Evolutionary conservation across 1,284 basidiomycete species (phyloP), one percentile per base, ranked within the genome.

Genomic region (Neonothopanus nambi): DNA sequence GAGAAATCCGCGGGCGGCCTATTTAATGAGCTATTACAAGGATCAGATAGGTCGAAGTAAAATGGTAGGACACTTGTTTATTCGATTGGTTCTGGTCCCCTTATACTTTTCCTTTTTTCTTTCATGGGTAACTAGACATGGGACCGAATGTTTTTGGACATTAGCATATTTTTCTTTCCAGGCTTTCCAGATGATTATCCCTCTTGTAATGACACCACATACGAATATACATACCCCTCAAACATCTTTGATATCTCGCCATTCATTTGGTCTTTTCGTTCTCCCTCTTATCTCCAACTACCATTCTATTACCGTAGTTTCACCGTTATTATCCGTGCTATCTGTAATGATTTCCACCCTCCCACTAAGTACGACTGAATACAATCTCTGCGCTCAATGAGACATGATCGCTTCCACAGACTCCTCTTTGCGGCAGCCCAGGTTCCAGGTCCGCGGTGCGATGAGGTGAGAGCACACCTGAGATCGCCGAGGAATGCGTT

Each of bases 381-480:
- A 38, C 36, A 33, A 76, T 71, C 64, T 87, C 81, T 5, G 78
- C 80, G 39, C 81, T 84, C 9, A 97, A 77, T 1, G 89, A 87
- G 55, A 94, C 76, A 66, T 98, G 95, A 69, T 98, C 95, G 62
- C 91, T 93, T 9, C 90, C 91, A 60, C 87, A 90, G 23, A 95
- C 77, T 15, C 82, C 84, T 59, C 81, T 82, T 62, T 83, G 78
- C n/a, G 95, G 95, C 40, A 98, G 70, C 7, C 94, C 95, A 8
- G 79, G 78, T 6, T 77, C 78, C 8, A 97, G 76, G 47, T 85
- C 79, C 48, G 80, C 73, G n/a, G 79, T 79, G 17, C 63, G 65
- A 56, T 87, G 88, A 8, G 91, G 87, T 33, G 80, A 70, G 17
- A 93, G 79, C 12, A 95, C 71, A 18, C 83, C 79, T 3, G 75